Base-by-base conservation (phyloP, 2,329 filamentous ascomycete species). In the Sporothrix phasma region DNA sequence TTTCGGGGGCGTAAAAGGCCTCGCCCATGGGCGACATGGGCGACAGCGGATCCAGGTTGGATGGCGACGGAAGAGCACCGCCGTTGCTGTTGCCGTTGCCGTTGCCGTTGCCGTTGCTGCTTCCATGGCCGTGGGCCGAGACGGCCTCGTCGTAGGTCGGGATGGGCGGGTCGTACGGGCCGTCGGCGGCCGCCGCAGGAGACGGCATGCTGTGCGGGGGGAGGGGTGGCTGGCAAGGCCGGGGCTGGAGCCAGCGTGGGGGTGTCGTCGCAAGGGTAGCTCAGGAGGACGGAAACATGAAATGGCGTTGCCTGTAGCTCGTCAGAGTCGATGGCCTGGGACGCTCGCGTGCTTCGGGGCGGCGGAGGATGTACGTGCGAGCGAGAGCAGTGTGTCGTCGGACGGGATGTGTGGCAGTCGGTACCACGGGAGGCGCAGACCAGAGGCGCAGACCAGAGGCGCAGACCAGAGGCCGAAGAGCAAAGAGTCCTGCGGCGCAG, bases 61-160 rank as follows among this genome's bases (percentile, higher is more conserved):
- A 66, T 1, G 66, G 64, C 15, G 66, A 66, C 1, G 66, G 61
- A 24, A 65, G 41, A 13, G 37, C 1, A 39, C 63, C 58, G 64
- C 61, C 60, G 66, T 64, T 56, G 67, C n/a, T n/a, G n/a, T n/a
- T n/a, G n/a, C n/a, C n/a, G n/a, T n/a, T n/a, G n/a, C n/a, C n/a
- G n/a, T n/a, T n/a, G n/a, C n/a, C n/a, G n/a, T n/a, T n/a, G n/a
- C n/a, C n/a, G n/a, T n/a, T n/a, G n/a, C n/a, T n/a, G n/a, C n/a
- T n/a, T n/a, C n/a, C n/a, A n/a, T n/a, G n/a, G n/a, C 66, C 46
- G 73, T 84, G 82, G 46, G 63, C n/a, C 19, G 85, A 84, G 66
- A 84, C 82, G 67, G 90, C 90, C 78, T 95, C 90, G 74, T 93
- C 90, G 75, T 94, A 94, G 51, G 86, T 86, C 34, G 90, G 90